Evolutionary conservation across 352 stramenopile genomes (phyloP), one percentile per base, ranked within the genome.

Genomic region (Phytopythium helicoides): DNA sequence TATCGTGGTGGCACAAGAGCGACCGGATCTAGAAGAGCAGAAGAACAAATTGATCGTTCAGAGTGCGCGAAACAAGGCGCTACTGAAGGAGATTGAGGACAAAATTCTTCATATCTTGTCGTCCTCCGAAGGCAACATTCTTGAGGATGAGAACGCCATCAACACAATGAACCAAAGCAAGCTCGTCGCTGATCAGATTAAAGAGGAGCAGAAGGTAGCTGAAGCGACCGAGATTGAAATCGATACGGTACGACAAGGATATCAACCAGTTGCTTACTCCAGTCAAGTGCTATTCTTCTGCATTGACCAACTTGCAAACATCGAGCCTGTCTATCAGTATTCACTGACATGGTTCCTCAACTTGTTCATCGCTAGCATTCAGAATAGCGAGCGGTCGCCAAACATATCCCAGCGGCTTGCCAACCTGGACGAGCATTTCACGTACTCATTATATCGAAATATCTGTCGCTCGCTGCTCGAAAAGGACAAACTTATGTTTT

Each of bases 401-500:
- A 81, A 96, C 50, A 71, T 97, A 6, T 64, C 76, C 0, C 78
- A 88, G 34, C 68, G 91, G 0, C 71, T 97, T 2, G 54, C 67
- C 28, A 94, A 97, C 53, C 71, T 97, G 16, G 78, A 94, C 49
- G 62, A 66, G 5, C 86, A 97, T 64, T 97, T 97, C 64, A 96
- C 84, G 16, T 97, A 95, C 53, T 94, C 89, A 36, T 68, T 97
- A 0, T 97, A 97, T 66, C 70, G 86, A 41, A 97, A 97, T 58
- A 90, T 97, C 39, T 97, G 89, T 57, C 88, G 89, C 25, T 97
- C 89, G 19, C 68, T 97, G 23, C 66, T 97, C 19, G 91, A 97
- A 47, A 97, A 97, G 58, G 91, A 97, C 66, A 97, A 97, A 47
- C 77, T 97, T 26, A 91, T 97, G 68, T 97, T 97, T 47, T 93